phyloP scores from a whole-genome alignment of 768 basidiomycete genomes.

The Ramaria sp. region DNA sequence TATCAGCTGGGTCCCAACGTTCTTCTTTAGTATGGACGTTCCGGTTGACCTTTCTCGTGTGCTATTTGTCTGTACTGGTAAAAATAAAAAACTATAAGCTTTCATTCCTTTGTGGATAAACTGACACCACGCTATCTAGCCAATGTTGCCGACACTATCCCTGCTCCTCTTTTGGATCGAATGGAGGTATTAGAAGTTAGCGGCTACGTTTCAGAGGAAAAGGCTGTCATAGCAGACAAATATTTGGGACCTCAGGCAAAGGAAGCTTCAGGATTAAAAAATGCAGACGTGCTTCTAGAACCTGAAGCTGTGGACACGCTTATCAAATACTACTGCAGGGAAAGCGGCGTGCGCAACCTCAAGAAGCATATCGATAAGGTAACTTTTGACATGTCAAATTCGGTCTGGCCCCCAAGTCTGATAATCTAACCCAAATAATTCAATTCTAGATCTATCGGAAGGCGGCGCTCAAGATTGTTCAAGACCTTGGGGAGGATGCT shows the following conservation, averaged over 20 bases:
- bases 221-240: constrained; percentile 73
- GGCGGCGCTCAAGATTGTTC: constrained; percentile 83
- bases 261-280: constrained; percentile 77
- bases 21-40: constrained; percentile 70
- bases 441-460: constrained; percentile 82
- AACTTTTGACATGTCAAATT: neutral
- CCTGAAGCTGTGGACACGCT: constrained; percentile 70
- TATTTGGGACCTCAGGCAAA: constrained; percentile 92
- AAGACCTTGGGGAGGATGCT: constrained; percentile 78
- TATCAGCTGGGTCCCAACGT: constrained; percentile 4
- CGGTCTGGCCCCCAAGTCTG: neutral
- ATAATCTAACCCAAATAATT: no score
- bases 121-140: constrained; percentile 27
- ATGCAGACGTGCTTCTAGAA: constrained; percentile 73
- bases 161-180: constrained; percentile 84
- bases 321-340: constrained; percentile 95
- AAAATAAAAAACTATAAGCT: constrained; percentile 11
- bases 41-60: constrained; percentile 94
- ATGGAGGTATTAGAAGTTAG: constrained; percentile 96
- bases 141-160: constrained; percentile 88
- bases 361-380: constrained; percentile 99
- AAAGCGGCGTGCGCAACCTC: constrained; percentile 91
- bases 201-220: constrained; percentile 92
- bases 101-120: neutral
- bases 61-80: constrained; percentile 89